Percentiles rank a stretch among this genome's conserved stretches.
phyloP scores from a whole-genome alignment of 75 land plant genomes.

The Cunninghamia lanceolata region DNA sequence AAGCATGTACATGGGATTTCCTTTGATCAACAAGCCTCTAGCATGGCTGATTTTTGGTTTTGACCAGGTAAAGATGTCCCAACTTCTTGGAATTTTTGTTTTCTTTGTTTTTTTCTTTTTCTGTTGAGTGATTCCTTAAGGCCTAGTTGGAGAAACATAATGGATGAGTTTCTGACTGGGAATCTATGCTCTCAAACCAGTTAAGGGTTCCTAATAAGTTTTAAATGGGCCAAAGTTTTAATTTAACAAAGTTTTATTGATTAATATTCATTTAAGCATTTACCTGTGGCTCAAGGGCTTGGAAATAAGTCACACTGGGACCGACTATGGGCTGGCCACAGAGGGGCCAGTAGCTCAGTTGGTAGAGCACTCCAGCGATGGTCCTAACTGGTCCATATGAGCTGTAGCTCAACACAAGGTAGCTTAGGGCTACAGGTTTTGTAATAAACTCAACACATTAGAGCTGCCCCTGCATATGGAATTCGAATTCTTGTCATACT shows the following conservation, averaged over 20 bases:
- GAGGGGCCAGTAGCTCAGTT: too few species aligned
- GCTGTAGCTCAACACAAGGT: too few species aligned
- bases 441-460: background rate
- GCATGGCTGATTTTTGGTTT: slow-evolving; percentile 66
- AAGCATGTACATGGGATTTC: slow-evolving; percentile 28
- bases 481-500: background rate
- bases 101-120: background rate
- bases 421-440: background rate
- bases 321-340: too few species aligned
- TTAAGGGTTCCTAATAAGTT: background rate
- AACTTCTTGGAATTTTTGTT: background rate
- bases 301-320: too few species aligned
- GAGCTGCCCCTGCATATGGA: too few species aligned
- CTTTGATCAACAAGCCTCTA: slow-evolving; percentile 49
- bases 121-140: background rate
- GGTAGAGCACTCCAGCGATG: too few species aligned
- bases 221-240: background rate
- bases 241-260: background rate
- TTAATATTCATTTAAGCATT: background rate
- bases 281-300: background rate
- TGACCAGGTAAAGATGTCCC: slow-evolving; percentile 43
- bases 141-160: background rate
- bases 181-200: background rate
- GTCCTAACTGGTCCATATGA: too few species aligned
- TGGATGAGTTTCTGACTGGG: background rate